Evolutionary conservation across 106 monocot species (phyloP).

Genomic region (Triglochin maritima): DNA sequence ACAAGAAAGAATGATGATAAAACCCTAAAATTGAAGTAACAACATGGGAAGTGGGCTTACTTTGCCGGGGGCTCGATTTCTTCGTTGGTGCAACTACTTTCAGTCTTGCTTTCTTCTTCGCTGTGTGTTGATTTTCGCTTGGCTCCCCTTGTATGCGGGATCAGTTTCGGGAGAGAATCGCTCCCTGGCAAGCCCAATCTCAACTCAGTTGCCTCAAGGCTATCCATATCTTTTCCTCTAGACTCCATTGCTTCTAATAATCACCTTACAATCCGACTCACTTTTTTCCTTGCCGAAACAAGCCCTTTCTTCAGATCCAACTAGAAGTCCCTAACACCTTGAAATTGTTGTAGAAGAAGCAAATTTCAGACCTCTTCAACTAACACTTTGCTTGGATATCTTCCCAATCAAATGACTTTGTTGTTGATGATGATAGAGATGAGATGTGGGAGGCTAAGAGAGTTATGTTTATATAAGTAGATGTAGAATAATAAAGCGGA

Average conservation of each 20-base stretch:
- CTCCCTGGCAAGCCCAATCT: slow-evolving; percentile 65
- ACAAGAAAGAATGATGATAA: background rate
- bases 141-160: slow-evolving; percentile 4
- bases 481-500: background rate
- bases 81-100: background rate
- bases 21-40: background rate
- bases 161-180: background rate
- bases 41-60: slow-evolving; percentile 5
- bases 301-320: background rate
- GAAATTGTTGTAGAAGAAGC: background rate
- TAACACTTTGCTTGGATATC: too few relatives aligned
- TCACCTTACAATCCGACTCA: background rate
- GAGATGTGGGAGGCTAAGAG: background rate
- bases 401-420: background rate
- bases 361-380: too few relatives aligned
- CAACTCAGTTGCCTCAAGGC: slow-evolving; percentile 61
- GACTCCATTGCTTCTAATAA: background rate
- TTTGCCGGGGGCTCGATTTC: slow-evolving; percentile 6
- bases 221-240: slow-evolving; percentile 12
- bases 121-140: slow-evolving; percentile 13
- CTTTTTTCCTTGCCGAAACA: background rate
- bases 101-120: background rate
- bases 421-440: background rate
- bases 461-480: background rate
- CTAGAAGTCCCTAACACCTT: background rate